These are phyloP conservation scores for Globisporangium apiculatum DNA, from an alignment of 352 stramenopile species.

Conservation along the genomic window DNA sequence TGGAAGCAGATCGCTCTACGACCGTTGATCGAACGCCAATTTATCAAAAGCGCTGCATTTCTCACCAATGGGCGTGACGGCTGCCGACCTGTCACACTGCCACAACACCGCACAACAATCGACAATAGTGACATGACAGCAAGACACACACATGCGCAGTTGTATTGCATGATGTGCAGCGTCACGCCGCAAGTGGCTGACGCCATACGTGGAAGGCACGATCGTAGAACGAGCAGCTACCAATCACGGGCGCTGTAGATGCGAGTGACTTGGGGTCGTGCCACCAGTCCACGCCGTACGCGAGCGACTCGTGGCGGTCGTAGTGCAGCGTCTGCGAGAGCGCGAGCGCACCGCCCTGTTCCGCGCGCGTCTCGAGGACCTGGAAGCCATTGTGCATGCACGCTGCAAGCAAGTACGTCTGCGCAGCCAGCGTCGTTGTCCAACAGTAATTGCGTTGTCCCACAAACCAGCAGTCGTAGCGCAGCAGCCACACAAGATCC, in stretches of 20 bases:
- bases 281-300: slow-evolving; percentile 85
- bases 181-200: slow-evolving; percentile 2
- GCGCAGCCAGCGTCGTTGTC: neutral
- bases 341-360: neutral
- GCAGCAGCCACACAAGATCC: neutral
- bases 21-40: no score
- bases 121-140: no score
- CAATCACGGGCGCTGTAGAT: slow-evolving; percentile 38
- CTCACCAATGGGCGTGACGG: no score
- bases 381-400: slow-evolving; percentile 89
- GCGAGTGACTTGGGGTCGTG: slow-evolving; percentile 26
- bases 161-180: neutral
- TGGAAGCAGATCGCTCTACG: no score
- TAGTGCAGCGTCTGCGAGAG: slow-evolving; percentile 31
- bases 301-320: slow-evolving; percentile 63
- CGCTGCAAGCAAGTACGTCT: slow-evolving; percentile 67
- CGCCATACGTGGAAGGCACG: slow-evolving; percentile 71
- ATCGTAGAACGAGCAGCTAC: slow-evolving; percentile 81
- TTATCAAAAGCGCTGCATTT: no score
- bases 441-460: no score
- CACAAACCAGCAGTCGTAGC: neutral
- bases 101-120: no score
- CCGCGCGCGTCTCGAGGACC: slow-evolving; percentile 26
- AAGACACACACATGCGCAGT: neutral
- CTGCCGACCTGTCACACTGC: no score